These are phyloP conservation scores for Microbotryum scabiosae DNA, from an alignment of 1,284 basidiomycete genomes.

Conservation along the genomic window DNA sequence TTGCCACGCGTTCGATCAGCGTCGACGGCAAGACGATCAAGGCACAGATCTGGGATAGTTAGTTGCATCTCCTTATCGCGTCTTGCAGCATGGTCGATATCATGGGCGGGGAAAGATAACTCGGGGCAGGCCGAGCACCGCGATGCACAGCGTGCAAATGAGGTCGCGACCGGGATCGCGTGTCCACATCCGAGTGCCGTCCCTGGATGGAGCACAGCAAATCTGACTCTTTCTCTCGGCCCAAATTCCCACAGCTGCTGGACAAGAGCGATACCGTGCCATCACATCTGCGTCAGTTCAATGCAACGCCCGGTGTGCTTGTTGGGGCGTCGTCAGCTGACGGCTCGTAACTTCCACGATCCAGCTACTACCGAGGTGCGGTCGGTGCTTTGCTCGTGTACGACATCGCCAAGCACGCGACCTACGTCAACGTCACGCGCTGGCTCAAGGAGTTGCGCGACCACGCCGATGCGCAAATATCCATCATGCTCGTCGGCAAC, in stretches of 20 bases:
- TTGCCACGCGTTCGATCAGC: slow-evolving; percentile 89
- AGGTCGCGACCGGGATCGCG: too few species aligned
- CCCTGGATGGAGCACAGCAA: too few species aligned
- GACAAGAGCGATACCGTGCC: slow-evolving; percentile 96
- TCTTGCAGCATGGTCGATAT: background rate
- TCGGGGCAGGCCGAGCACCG: too few species aligned
- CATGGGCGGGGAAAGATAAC: background rate
- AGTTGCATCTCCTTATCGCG: slow-evolving; percentile 35
- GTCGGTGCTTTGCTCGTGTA: slow-evolving; percentile 54
- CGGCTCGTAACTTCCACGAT: too few species aligned
- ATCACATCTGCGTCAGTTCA: slow-evolving; percentile 87
- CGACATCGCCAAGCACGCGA: slow-evolving; percentile 64
- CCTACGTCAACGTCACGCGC: slow-evolving; percentile 89
- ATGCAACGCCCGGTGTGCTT: background rate
- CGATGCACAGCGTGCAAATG: too few species aligned
- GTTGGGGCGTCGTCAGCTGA: background rate
- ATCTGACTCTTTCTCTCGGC: background rate
- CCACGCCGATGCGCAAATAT: slow-evolving; percentile 46
- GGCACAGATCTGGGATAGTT: slow-evolving; percentile 99
- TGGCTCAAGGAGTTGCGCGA: slow-evolving; percentile 95
- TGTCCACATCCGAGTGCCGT: too few species aligned
- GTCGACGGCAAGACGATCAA: slow-evolving; percentile 97
- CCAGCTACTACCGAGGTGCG: slow-evolving; percentile 93
- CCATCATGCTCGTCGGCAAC: slow-evolving; percentile 49
- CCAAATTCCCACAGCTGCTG: slow-evolving; percentile 51